phyloP scores from a whole-genome alignment of 2,329 filamentous ascomycete species.

The Juglanconis sp. region DNA sequence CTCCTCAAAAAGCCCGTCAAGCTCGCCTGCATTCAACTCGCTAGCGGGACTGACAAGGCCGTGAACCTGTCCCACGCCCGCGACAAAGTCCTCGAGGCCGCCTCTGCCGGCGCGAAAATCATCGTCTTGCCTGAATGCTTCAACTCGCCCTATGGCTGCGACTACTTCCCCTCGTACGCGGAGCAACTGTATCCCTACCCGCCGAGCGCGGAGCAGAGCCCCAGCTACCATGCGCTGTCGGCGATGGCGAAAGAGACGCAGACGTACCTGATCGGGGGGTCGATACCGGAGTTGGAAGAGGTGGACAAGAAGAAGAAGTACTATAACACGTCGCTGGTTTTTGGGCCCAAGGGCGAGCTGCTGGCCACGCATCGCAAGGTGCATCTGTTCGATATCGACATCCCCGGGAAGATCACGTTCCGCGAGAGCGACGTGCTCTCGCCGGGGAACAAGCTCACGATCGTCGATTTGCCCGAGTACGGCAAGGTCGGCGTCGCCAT shows the following conservation, averaged over 20 bases:
- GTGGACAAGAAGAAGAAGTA: slow-evolving; percentile 54
- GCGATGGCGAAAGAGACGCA: slow-evolving; percentile 74
- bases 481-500: slow-evolving; percentile 86
- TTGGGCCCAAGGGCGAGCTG: slow-evolving; percentile 72
- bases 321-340: slow-evolving; percentile 89
- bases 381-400: slow-evolving; percentile 96
- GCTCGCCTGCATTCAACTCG: slow-evolving; percentile 77
- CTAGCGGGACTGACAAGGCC: slow-evolving; percentile 77
- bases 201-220: slow-evolving; percentile 66
- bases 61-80: slow-evolving; percentile 80
- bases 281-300: slow-evolving; percentile 72
- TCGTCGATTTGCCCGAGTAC: slow-evolving; percentile 84
- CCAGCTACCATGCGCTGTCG: slow-evolving; percentile 81
- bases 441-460: slow-evolving; percentile 78
- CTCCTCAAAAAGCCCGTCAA: slow-evolving; percentile 75
- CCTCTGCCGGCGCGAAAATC: slow-evolving; percentile 71
- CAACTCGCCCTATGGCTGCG: slow-evolving; percentile 92
- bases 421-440: slow-evolving; percentile 85
- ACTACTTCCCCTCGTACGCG: slow-evolving; percentile 88
- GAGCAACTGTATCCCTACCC: slow-evolving; percentile 80
- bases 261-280: slow-evolving; percentile 83
- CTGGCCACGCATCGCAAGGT: slow-evolving; percentile 90
- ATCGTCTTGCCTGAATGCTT: slow-evolving; percentile 97
- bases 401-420: slow-evolving; percentile 91
- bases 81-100: slow-evolving; percentile 78